Evolutionary conservation across 176 grass and related monocot genomes (phyloP).

Genomic region (sorghum (Sorghum bicolor)): Sorghum_bicolor_NCBIv3 NC_012870.2:19638001-19638500

Average conservation of each 20-base stretch:
- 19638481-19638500: constrained; percentile 66
- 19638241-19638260: constrained; percentile 65
- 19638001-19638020: constrained; percentile 79
- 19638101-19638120: constrained; percentile 73
- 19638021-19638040: constrained; percentile 56
- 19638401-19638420: constrained; percentile 59
- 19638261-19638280: constrained; percentile 65
- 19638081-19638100: constrained; percentile 65
- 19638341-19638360: constrained; percentile 76
- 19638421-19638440: constrained; percentile 72
- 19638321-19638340: constrained; percentile 62
- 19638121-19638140: constrained; percentile 84
- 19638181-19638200: constrained; percentile 55
- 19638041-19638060: constrained; percentile 80
- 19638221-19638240: constrained; percentile 37
- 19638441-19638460: constrained; percentile 65
- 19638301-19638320: constrained; percentile 39
- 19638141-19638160: constrained; percentile 39
- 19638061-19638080: constrained; percentile 76
- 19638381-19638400: constrained; percentile 55
- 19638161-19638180: constrained; percentile 54
- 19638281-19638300: constrained; percentile 47
- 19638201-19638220: constrained; percentile 51
- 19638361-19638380: constrained; percentile 78
- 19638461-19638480: constrained; percentile 56